Evolutionary conservation across 306 rosid species (phyloP).

Genomic region (Cucumis melo): DNA sequence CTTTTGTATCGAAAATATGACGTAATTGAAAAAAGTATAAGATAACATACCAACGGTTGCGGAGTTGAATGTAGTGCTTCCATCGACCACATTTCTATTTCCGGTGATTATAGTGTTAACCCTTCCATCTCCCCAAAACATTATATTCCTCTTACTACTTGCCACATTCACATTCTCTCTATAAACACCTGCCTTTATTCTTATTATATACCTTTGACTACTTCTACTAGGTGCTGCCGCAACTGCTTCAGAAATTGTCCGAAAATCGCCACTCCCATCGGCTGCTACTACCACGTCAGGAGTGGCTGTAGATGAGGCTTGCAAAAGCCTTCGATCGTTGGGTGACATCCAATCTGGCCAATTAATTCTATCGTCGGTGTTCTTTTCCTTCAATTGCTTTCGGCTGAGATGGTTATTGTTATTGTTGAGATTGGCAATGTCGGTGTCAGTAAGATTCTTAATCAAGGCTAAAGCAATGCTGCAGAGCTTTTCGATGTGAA

Average conservation of each 20-base stretch:
- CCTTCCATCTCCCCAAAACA: slow-evolving; percentile 78
- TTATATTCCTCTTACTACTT: slow-evolving; percentile 46
- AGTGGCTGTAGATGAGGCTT: slow-evolving; percentile 22
- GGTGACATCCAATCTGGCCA: slow-evolving; percentile 85
- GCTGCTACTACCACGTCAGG: slow-evolving; percentile 69
- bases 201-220: slow-evolving; percentile 42
- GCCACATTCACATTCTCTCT: slow-evolving; percentile 66
- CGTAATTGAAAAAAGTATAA: too few relatives aligned
- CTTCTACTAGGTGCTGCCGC: slow-evolving; percentile 62
- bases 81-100: slow-evolving; percentile 65
- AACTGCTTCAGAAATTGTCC: slow-evolving; percentile 70
- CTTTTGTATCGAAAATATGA: too few relatives aligned
- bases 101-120: slow-evolving; percentile 54
- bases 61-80: slow-evolving; percentile 81
- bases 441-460: slow-evolving; percentile 58
- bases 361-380: background rate
- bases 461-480: slow-evolving; percentile 74
- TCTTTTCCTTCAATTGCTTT: slow-evolving; percentile 12
- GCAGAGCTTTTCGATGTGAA: slow-evolving; percentile 50
- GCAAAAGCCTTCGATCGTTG: slow-evolving; percentile 48
- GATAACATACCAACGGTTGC: slow-evolving; percentile 62
- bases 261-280: slow-evolving; percentile 58
- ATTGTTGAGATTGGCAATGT: slow-evolving; percentile 23
- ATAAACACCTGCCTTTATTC: slow-evolving; percentile 64
- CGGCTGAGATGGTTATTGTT: background rate